phyloP scores from a whole-genome alignment of 2,329 filamentous ascomycete genomes.

The Claviceps pazoutovae region DNA sequence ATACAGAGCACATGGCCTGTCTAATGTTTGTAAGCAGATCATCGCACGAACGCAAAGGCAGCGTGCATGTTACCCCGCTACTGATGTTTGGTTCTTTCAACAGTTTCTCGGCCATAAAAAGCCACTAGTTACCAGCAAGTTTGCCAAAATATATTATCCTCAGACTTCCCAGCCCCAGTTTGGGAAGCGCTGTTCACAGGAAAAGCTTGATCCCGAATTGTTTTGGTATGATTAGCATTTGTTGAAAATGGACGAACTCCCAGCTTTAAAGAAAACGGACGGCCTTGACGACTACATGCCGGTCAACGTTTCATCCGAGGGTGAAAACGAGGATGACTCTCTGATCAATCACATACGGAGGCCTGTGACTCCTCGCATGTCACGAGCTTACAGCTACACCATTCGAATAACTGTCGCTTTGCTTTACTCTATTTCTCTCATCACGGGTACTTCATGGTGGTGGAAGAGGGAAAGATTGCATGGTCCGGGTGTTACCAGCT shows the following conservation, averaged over 20 bases:
- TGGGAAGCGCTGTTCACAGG: neutral
- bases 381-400: neutral
- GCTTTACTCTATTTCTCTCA: neutral
- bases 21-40: too few relatives aligned
- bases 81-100: too few relatives aligned
- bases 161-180: too few relatives aligned
- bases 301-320: neutral
- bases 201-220: neutral
- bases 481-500: neutral
- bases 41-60: too few relatives aligned
- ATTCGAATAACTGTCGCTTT: neutral
- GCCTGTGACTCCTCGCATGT: neutral
- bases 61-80: too few relatives aligned
- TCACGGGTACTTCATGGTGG: neutral
- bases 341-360: neutral
- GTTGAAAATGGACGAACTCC: neutral
- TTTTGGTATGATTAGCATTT: neutral
- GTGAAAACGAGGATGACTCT: neutral
- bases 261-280: neutral
- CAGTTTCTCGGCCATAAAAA: too few relatives aligned
- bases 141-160: too few relatives aligned
- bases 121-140: too few relatives aligned
- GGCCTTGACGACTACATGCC: neutral
- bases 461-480: neutral
- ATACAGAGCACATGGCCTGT: too few relatives aligned